Percentiles rank a stretch among this genome's conserved stretches.
These are phyloP conservation scores for Catenaria anguillulae DNA, from an alignment of 371 early-diverging fungal genomes.

Conservation along the genomic window DNA sequence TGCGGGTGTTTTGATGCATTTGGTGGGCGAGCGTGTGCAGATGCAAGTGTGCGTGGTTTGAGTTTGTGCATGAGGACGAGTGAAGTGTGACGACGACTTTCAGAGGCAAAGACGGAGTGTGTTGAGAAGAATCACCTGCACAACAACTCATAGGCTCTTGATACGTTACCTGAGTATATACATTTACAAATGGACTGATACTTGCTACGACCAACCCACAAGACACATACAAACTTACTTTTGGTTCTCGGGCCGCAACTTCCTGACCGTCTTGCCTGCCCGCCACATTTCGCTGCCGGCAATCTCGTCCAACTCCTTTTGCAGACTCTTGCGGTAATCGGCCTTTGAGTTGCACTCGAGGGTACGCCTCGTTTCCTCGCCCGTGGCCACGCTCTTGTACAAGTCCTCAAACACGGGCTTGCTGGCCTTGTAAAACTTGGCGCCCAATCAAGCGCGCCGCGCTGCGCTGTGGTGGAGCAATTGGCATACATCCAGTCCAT, in stretches of 20 bases:
- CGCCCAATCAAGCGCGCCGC: constrained; percentile 96
- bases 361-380: constrained; percentile 75
- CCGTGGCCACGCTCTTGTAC: constrained; percentile 74
- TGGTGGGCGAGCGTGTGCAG: no score
- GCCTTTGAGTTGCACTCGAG: constrained; percentile 74
- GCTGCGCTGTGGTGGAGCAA: constrained; percentile 89
- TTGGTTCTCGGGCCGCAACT: constrained; percentile 60
- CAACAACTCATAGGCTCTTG: no score
- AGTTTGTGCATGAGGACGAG: no score
- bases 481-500: constrained; percentile 96
- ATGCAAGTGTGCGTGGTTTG: no score
- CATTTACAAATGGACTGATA: no score
- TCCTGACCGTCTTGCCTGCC: constrained; percentile 79
- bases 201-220: no score
- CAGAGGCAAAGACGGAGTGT: no score
- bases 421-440: constrained; percentile 77
- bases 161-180: no score
- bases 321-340: constrained; percentile 83
- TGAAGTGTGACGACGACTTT: no score
- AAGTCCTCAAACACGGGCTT: constrained; percentile 88
- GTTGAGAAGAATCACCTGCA: no score
- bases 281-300: constrained; percentile 60
- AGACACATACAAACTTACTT: no score
- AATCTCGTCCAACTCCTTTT: constrained; percentile 76
- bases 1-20: no score